A percentile compares a stretch with the other conserved stretches of the same genome.
phyloP scores from a whole-genome alignment of 2,329 filamentous ascomycete genomes.

The Xenoacremonium recifei region DNA sequence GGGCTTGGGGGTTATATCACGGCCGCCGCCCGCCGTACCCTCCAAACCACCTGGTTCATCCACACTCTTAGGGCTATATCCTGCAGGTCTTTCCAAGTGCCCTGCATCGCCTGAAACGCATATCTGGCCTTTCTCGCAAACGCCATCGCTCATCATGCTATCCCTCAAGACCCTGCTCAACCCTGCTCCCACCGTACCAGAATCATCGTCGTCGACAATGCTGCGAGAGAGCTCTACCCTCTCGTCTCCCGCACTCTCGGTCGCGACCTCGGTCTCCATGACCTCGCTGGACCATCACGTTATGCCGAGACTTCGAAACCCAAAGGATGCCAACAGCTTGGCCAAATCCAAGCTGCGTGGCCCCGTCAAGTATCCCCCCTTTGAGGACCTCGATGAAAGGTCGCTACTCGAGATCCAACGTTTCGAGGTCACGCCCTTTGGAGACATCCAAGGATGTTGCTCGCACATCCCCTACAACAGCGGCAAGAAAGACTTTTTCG shows the following conservation, averaged over 20 bases:
- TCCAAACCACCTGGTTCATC: constrained; percentile 20
- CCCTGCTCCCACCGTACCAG: constrained; percentile 48
- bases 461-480: constrained; percentile 92
- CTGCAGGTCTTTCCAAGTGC: background rate
- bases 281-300: constrained; percentile 5
- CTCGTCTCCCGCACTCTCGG: constrained; percentile 15
- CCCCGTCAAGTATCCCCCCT: constrained; percentile 70
- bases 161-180: constrained; percentile 67
- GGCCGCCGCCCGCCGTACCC: constrained; percentile 23
- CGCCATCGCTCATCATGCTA: constrained; percentile 47
- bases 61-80: constrained; percentile 14
- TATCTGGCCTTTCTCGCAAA: constrained; percentile 12
- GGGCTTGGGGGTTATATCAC: constrained; percentile 30
- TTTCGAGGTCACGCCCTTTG: constrained; percentile 66
- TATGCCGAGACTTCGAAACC: constrained; percentile 20
- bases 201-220: constrained; percentile 23
- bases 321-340: constrained; percentile 46
- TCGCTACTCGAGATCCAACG: constrained; percentile 57
- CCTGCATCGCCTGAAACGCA: constrained; percentile 4
- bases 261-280: constrained; percentile 8
- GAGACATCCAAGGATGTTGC: constrained; percentile 59
- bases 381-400: constrained; percentile 61
- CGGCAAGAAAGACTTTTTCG: constrained; percentile 84
- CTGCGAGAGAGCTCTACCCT: constrained; percentile 39
- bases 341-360: constrained; percentile 63